Evolutionary conservation across 305 asterid species (phyloP).

Genomic region (Lippia alba): DNA sequence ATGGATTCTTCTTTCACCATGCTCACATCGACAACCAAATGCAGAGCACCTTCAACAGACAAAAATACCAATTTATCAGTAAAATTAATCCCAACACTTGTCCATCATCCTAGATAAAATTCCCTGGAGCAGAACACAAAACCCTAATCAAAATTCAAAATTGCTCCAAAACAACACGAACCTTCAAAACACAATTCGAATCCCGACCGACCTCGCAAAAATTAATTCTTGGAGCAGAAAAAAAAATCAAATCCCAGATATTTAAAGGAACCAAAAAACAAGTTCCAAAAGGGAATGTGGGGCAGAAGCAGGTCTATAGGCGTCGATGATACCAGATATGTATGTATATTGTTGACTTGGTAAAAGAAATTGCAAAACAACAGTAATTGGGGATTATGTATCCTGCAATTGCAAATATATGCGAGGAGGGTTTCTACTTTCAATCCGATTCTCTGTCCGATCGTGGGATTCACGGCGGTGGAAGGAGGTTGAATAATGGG

Average conservation of each 20-base stretch:
- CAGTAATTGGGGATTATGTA: slow-evolving; percentile 13
- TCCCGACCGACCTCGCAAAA: slow-evolving; percentile 29
- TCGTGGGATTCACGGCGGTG: slow-evolving; percentile 28
- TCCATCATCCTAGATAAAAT: slow-evolving; percentile 12
- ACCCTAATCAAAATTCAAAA: slow-evolving; percentile 43
- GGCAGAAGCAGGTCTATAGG: slow-evolving; percentile 27
- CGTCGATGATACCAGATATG: slow-evolving; percentile 26
- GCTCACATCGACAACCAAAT: slow-evolving; percentile 49
- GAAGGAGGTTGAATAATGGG: slow-evolving; percentile 13
- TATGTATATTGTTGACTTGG: slow-evolving; percentile 32
- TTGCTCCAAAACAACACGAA: slow-evolving; percentile 25
- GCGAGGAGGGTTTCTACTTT: neutral
- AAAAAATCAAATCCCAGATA: slow-evolving; percentile 29
- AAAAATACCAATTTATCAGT: slow-evolving; percentile 23
- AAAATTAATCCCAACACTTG: slow-evolving; percentile 12
- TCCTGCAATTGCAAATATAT: neutral
- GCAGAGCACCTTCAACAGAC: slow-evolving; percentile 7
- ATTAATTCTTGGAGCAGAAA: slow-evolving; percentile 17
- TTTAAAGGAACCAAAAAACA: slow-evolving; percentile 21
- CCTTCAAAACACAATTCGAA: slow-evolving; percentile 40
- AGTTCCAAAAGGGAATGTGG: slow-evolving; percentile 13
- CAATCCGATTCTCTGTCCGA: slow-evolving; percentile 14
- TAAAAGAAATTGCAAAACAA: slow-evolving; percentile 23
- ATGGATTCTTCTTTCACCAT: slow-evolving; percentile 84
- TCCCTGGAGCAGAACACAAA: slow-evolving; percentile 24